These are phyloP conservation scores for Sclerotinia subarctica DNA, from an alignment of 2,329 filamentous ascomycete species.

Conservation along the genomic window DNA sequence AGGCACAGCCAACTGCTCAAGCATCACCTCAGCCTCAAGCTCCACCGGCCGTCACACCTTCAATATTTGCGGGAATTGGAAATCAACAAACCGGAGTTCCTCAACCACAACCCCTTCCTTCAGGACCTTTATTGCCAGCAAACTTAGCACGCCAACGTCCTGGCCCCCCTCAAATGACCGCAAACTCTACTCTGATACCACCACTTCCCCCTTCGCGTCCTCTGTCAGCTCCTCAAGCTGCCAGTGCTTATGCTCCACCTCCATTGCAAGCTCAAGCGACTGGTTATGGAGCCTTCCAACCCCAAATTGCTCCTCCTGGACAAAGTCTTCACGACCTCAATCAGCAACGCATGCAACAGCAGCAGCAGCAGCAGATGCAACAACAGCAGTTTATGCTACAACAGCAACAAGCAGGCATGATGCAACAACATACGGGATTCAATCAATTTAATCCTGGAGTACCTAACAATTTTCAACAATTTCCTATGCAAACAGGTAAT, in stretches of 20 bases:
- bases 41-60: slow-evolving; percentile 53
- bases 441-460: slow-evolving; percentile 36
- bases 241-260: slow-evolving; percentile 68
- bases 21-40: slow-evolving; percentile 29
- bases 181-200: slow-evolving; percentile 60
- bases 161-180: slow-evolving; percentile 60
- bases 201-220: slow-evolving; percentile 76
- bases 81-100: slow-evolving; percentile 48
- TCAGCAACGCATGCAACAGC: slow-evolving; percentile 51
- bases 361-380: slow-evolving; percentile 60
- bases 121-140: slow-evolving; percentile 34
- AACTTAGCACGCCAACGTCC: slow-evolving; percentile 65
- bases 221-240: slow-evolving; percentile 82
- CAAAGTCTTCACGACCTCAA: slow-evolving; percentile 71
- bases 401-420: slow-evolving; percentile 40
- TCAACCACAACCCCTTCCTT: slow-evolving; percentile 29
- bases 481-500: slow-evolving; percentile 31
- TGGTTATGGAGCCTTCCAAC: slow-evolving; percentile 52
- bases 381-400: slow-evolving; percentile 53
- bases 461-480: slow-evolving; percentile 27
- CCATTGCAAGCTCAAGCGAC: slow-evolving; percentile 84
- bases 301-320: slow-evolving; percentile 66
- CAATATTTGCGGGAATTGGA: slow-evolving; percentile 52
- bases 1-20: slow-evolving; percentile 38
- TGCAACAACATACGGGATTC: slow-evolving; percentile 43